A percentile compares a stretch with the other conserved stretches of the same genome.
phyloP scores from a whole-genome alignment of 2,329 filamentous ascomycete species.

The Trichoderma lentiforme region DNA sequence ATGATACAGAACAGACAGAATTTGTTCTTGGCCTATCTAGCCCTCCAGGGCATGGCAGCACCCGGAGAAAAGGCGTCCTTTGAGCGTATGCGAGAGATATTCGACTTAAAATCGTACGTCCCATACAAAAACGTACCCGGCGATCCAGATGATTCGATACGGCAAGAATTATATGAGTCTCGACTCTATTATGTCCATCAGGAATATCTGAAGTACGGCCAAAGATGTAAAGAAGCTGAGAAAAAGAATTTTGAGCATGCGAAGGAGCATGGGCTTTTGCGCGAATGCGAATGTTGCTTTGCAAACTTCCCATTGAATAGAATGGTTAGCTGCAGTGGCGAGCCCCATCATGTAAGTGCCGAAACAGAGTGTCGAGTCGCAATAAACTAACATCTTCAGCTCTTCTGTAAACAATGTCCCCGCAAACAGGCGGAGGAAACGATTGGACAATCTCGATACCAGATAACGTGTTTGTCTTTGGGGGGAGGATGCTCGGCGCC shows the following conservation, averaged over 20 bases:
- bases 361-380: neutral
- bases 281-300: constrained; percentile 74
- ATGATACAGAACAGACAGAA: constrained; percentile 18
- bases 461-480: constrained; percentile 67
- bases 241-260: constrained; percentile 41
- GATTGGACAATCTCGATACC: constrained; percentile 66
- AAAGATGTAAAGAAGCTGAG: constrained; percentile 29
- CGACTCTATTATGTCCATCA: constrained; percentile 16
- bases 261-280: constrained; percentile 48
- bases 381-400: constrained; percentile 31
- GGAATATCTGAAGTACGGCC: constrained; percentile 22
- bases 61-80: neutral
- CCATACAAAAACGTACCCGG: neutral
- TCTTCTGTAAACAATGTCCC: constrained; percentile 68
- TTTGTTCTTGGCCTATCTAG: constrained; percentile 23
- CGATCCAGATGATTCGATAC: constrained; percentile 14
- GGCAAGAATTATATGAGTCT: constrained; percentile 24
- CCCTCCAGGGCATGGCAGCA: neutral
- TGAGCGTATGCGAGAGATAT: neutral
- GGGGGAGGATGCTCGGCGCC: constrained; percentile 61
- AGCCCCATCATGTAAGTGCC: constrained; percentile 45
- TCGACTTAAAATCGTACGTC: neutral
- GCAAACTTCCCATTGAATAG: constrained; percentile 62
- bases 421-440: constrained; percentile 62
- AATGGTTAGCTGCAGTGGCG: constrained; percentile 64